phyloP scores from a whole-genome alignment of 768 basidiomycete species.

The Auriscalpium vulgare region DNA sequence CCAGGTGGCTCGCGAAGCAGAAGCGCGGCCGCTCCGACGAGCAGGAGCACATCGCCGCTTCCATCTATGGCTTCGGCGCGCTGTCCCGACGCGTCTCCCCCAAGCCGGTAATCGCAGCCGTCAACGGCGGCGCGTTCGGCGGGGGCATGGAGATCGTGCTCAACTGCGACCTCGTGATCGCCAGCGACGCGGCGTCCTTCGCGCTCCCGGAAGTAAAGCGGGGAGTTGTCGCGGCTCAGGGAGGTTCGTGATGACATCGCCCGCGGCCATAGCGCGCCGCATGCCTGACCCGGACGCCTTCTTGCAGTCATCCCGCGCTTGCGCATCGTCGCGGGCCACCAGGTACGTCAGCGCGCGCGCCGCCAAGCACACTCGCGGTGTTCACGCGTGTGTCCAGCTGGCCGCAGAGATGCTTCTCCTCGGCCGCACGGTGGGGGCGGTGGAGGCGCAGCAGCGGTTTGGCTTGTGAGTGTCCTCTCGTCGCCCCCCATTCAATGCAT shows the following conservation, averaged over 20 bases:
- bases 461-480: conserved; percentile 47
- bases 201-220: conserved; percentile 73
- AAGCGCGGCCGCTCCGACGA: conserved; percentile 35
- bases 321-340: conserved; percentile 60
- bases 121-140: conserved; percentile 52
- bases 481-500: conserved; percentile 3
- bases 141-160: conserved; percentile 35
- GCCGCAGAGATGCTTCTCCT: conserved; percentile 72
- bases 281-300: neutral
- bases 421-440: conserved; percentile 59
- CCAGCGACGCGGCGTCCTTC: conserved; percentile 58
- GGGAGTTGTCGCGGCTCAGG: conserved; percentile 66
- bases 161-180: conserved; percentile 74
- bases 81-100: conserved; percentile 58
- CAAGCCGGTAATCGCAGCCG: conserved; percentile 78
- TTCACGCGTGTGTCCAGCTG: conserved; percentile 31
- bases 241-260: conserved; percentile 38
- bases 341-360: conserved; percentile 38
- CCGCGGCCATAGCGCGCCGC: neutral
- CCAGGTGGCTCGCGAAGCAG: conserved; percentile 55
- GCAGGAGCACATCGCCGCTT: conserved; percentile 31
- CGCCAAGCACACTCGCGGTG: neutral
- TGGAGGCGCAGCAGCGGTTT: conserved; percentile 61
- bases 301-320: conserved; percentile 55
- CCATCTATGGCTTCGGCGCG: conserved; percentile 60